These are phyloP conservation scores for Lepidium sativum DNA, from an alignment of 345 rosid genomes.

Conservation along the genomic window DNA sequence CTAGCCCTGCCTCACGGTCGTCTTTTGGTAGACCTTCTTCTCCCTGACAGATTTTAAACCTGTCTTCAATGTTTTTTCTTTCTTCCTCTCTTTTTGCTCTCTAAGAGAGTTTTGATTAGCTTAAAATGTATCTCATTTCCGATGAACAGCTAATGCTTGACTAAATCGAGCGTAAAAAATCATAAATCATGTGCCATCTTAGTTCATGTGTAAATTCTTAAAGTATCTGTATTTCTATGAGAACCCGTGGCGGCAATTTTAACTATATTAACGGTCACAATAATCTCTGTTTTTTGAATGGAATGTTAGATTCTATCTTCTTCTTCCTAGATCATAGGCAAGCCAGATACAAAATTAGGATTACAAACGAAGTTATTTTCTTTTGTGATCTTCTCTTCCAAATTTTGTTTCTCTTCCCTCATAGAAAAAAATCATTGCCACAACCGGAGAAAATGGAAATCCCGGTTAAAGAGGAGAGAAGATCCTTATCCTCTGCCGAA, in stretches of 20 bases:
- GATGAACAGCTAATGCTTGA: constrained; percentile 13
- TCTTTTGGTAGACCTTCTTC: constrained; percentile 37
- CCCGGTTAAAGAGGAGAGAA: constrained; percentile 29
- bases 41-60: constrained; percentile 8
- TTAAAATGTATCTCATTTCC: background rate
- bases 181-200: background rate
- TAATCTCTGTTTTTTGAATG: background rate
- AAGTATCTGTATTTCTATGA: background rate
- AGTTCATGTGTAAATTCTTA: background rate
- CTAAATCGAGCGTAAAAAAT: background rate
- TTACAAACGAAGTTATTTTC: background rate
- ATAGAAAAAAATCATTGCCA: constrained; percentile 23
- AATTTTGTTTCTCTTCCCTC: background rate
- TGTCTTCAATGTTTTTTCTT: no score
- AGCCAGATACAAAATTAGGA: constrained; percentile 8
- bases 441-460: constrained; percentile 27
- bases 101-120: constrained; percentile 12
- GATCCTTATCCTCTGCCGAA: constrained; percentile 31
- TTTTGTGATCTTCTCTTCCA: background rate
- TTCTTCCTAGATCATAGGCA: constrained; percentile 20
- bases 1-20: constrained; percentile 41
- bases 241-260: background rate
- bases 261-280: constrained; percentile 20
- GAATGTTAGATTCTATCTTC: constrained; percentile 9
- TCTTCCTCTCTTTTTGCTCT: background rate